phyloP scores from a whole-genome alignment of 1,284 basidiomycete genomes.

The Ceratobasidium sp. region DNA sequence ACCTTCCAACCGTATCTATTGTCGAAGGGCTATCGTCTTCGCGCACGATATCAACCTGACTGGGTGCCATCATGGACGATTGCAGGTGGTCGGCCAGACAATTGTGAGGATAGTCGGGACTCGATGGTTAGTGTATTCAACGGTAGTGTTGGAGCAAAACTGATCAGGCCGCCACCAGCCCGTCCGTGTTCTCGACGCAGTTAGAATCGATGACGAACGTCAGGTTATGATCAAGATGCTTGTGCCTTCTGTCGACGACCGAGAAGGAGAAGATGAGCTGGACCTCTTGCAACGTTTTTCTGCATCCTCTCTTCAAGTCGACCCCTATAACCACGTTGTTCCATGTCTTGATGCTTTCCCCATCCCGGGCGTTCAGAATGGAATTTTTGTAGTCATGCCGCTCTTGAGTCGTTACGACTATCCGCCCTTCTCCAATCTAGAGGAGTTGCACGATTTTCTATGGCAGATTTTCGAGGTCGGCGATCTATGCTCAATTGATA shows the following conservation, averaged over 20 bases:
- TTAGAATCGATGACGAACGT: not conserved
- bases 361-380: not conserved
- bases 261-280: conserved; percentile 24
- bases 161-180: not conserved
- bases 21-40: conserved; percentile 23
- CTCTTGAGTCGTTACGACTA: conserved; percentile 2
- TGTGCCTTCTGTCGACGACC: not conserved
- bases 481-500: not conserved
- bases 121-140: conserved; percentile 4
- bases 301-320: not conserved
- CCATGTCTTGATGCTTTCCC: conserved; percentile 26
- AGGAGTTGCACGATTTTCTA: conserved; percentile 30
- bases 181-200: conserved; percentile 15
- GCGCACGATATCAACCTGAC: conserved; percentile 15
- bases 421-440: conserved; percentile 5
- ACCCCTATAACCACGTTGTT: conserved; percentile 23
- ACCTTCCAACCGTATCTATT: conserved; percentile 29
- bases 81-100: not conserved
- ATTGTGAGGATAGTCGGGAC: conserved; percentile 24
- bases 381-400: conserved; percentile 25
- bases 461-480: conserved; percentile 24
- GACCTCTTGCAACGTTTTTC: conserved; percentile 7
- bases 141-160: no score
- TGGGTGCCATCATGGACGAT: conserved; percentile 30
- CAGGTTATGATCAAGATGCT: conserved; percentile 33